A percentile compares a stretch with the other conserved stretches of the same genome.
phyloP scores from a whole-genome alignment of 2,329 filamentous ascomycete species.

The Colletotrichum sp. region DNA sequence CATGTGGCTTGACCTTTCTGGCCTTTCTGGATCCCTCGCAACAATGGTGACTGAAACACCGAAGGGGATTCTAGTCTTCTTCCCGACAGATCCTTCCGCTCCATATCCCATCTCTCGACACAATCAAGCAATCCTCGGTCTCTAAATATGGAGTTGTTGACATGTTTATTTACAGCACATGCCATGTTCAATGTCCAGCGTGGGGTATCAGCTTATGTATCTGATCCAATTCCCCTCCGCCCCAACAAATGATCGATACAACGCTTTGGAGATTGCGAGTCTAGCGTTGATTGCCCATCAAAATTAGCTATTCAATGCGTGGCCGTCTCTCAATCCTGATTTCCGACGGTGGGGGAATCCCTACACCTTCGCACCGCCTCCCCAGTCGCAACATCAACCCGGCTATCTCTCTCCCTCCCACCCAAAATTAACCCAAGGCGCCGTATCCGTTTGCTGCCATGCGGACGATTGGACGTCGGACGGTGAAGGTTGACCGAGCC shows the following conservation, averaged over 20 bases:
- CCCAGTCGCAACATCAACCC: neutral
- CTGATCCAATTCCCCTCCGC: neutral
- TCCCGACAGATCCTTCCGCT: neutral
- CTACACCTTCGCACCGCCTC: neutral
- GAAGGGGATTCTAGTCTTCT: neutral
- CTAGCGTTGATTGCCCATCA: constrained; percentile 15
- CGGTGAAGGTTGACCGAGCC: neutral
- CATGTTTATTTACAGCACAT: neutral
- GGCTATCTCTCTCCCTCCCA: neutral
- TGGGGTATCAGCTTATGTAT: neutral
- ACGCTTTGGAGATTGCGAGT: constrained; percentile 6
- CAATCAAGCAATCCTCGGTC: neutral
- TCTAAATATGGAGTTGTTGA: neutral
- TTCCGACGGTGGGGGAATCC: constrained; percentile 1
- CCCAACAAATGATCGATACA: neutral
- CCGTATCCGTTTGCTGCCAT: neutral
- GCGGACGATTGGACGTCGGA: neutral
- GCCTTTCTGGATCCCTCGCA: neutral
- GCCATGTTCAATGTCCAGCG: neutral
- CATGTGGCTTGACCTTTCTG: neutral
- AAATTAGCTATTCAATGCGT: constrained; percentile 18
- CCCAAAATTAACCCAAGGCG: neutral
- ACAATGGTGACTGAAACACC: neutral
- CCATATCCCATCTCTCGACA: neutral
- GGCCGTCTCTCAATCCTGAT: neutral